Evolutionary conservation across 2,329 filamentous ascomycete genomes (phyloP), one percentile per base, ranked within the genome.

Genomic region (Phialophora verrucosa): DNA sequence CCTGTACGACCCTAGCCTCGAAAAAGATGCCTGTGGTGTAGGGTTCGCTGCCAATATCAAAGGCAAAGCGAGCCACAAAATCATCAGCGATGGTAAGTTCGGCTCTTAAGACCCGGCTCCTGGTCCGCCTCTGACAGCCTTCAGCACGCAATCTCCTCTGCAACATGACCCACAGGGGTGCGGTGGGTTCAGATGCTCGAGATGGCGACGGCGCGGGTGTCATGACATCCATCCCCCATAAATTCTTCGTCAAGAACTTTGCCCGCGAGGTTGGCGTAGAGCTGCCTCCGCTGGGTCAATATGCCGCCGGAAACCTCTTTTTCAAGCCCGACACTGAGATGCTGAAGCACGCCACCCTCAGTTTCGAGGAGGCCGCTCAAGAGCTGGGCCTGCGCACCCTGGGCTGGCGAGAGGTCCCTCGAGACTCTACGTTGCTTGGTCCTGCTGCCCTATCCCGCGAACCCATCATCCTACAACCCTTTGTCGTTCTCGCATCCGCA

Each of bases 131-230:
- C 67, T 69, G 63, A 72, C 61, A 50, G 7, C 77, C 35, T 67
- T 53, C 74, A 95, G 92, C 93, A 73, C 91, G 92, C 72, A 96
- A 93, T 81, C 85, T 99, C 69, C 89, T 99, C 70, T 99, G 95
- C 86, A 98, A 99, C 87, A 99, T 99, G 95, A 98, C 95, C 85
- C 95, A 99, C 85, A 91, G 95, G 79, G 95, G 95, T 85, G 95
- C 95, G 71, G 94, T 98, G 74, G 95, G 95, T 74, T 98, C 95
- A 68, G 95, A 99, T 84, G 93, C 93, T 76, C 91, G 95, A 84
- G 95, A 99, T 78, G 95, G 95, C 78, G 95, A 99, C 79, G 95
- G 95, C 79, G 95, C 95, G 75, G 95, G 95, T 87, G 94, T 98
- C 77, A 99, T 99, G 95, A 98, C 94, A 73, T 97, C 93, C 67